Evolutionary conservation across 164 flowering plant species (phyloP).

Genomic region (Sedum album): DNA sequence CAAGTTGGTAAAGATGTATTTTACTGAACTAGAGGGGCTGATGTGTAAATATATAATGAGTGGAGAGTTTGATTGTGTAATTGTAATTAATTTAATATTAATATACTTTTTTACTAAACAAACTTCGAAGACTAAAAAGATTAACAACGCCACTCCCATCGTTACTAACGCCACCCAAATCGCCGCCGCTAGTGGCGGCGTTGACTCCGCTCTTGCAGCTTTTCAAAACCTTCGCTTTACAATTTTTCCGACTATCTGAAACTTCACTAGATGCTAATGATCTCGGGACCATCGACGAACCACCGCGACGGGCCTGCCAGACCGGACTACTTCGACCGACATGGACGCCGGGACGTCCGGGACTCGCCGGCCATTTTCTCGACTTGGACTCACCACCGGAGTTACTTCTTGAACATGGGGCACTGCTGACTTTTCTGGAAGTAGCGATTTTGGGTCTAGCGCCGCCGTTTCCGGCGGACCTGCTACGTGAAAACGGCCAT

Average conservation of each 20-base stretch:
- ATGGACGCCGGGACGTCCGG: conserved; percentile 68
- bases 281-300: conserved; percentile 12
- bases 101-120: conserved; percentile 73
- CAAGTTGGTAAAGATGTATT: conserved; percentile 1
- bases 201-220: conserved; percentile 68
- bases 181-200: conserved; percentile 37
- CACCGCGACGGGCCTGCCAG: conserved; percentile 63
- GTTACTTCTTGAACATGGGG: conserved; percentile 94
- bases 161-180: conserved; percentile 12
- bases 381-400: conserved; percentile 80
- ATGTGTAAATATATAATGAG: not conserved
- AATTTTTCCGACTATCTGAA: not conserved
- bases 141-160: conserved; percentile 21
- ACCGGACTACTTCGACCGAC: conserved; percentile 84
- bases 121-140: conserved; percentile 47
- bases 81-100: conserved; percentile 14
- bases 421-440: conserved; percentile 73
- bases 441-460: conserved; percentile 28
- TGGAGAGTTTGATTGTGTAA: not conserved
- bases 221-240: conserved; percentile 17
- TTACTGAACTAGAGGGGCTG: not conserved
- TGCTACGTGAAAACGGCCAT: conserved; percentile 90
- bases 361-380: conserved; percentile 69
- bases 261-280: not conserved
- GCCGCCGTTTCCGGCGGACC: conserved; percentile 67